Conservation (phyloP, 768 basidiomycete genomes). For the Gyrodon lividus region DNA sequence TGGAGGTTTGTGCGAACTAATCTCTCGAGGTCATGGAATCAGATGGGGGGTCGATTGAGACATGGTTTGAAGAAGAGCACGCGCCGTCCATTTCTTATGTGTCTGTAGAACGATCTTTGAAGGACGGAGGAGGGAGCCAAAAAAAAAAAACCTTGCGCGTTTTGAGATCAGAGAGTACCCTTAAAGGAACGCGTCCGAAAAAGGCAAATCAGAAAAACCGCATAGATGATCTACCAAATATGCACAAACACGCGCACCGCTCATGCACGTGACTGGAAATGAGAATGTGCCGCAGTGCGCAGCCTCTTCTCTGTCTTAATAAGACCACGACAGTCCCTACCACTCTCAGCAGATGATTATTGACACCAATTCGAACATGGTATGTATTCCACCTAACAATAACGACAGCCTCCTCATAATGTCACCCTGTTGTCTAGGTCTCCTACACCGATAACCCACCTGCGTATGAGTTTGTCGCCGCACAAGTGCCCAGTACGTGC, state of each 20-base stretch:
- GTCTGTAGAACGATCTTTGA: conserved; percentile 3
- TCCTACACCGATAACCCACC: conserved; percentile 42
- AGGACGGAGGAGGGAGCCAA: background rate
- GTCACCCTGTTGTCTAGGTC: conserved; percentile 10
- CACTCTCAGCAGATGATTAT: conserved; percentile 22
- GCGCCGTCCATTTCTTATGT: conserved; percentile 29
- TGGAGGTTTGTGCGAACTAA: conserved; percentile 62
- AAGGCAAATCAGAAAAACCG: conserved; percentile 4
- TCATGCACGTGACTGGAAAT: conserved; percentile 19
- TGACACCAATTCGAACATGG: conserved; percentile 27
- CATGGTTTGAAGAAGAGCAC: conserved; percentile 27
- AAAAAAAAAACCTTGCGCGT: conserved; percentile 7
- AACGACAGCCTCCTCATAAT: background rate
- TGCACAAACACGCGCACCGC: conserved; percentile 9
- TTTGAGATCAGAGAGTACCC: background rate
- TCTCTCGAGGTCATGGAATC: conserved; percentile 81
- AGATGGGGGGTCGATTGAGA: conserved; percentile 6
- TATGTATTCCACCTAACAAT: conserved; percentile 8
- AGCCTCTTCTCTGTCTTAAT: conserved; percentile 4
- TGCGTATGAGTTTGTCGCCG: conserved; percentile 44
- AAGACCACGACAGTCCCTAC: background rate
- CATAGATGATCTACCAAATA: conserved; percentile 15
- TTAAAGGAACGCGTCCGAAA: conserved; percentile 3
- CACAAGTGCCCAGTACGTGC: conserved; percentile 30
- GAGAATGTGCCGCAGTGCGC: conserved; percentile 17